phyloP scores from a whole-genome alignment of 139 green algal genomes.

The Chara braunii region DNA sequence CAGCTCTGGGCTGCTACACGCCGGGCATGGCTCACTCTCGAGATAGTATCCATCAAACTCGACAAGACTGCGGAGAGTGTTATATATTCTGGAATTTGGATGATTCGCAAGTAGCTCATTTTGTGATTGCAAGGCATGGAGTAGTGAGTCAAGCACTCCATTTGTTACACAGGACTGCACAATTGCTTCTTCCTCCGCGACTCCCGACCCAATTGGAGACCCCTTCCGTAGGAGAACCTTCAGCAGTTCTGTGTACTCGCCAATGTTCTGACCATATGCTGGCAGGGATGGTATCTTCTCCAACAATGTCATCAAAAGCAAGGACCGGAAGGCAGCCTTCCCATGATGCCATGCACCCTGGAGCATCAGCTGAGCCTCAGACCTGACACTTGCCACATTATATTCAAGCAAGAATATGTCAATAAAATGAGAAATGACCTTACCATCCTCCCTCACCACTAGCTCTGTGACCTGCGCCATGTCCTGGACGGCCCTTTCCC shows the following conservation, averaged over 20 bases:
- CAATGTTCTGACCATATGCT: neutral
- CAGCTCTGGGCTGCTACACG: constrained; percentile 29
- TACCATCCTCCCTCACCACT: neutral
- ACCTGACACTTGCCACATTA: constrained; percentile 11
- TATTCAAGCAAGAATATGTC: constrained; percentile 22
- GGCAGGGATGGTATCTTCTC: no score
- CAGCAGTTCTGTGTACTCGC: neutral
- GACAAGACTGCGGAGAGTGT: constrained; percentile 32
- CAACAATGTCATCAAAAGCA: no score
- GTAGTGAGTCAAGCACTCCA: no score
- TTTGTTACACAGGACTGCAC: no score
- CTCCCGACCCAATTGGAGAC: no score
- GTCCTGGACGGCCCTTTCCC: no score
- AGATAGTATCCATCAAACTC: constrained; percentile 45
- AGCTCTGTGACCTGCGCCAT: no score
- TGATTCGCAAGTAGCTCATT: constrained; percentile 39
- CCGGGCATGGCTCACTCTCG: constrained; percentile 38
- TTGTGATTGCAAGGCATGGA: neutral
- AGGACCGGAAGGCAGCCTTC: no score
- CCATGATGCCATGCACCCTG: no score
- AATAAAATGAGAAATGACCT: constrained; percentile 11
- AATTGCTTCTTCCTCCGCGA: no score
- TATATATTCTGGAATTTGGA: constrained; percentile 27
- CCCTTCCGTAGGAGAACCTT: neutral
- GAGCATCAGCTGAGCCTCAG: constrained; percentile 13